phyloP scores from a whole-genome alignment of 2,329 filamentous ascomycete genomes.

The Ophiostoma tasmaniense region DNA sequence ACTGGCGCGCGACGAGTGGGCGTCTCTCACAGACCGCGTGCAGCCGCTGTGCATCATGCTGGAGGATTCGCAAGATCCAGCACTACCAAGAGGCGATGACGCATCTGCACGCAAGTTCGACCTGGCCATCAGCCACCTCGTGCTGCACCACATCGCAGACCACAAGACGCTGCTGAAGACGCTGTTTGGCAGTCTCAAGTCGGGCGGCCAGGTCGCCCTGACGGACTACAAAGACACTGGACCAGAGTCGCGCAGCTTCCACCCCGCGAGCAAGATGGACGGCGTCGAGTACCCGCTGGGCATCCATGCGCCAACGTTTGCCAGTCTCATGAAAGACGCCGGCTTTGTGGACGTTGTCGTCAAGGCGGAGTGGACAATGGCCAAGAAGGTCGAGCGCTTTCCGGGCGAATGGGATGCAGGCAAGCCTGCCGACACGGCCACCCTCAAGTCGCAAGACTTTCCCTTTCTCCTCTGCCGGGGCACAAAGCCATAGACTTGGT shows the following conservation, averaged over 20 bases:
- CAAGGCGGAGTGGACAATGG: conserved; percentile 39
- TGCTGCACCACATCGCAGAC: conserved; percentile 47
- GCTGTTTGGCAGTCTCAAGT: conserved; percentile 38
- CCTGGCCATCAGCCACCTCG: conserved; percentile 44
- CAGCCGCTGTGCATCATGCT: conserved; percentile 38
- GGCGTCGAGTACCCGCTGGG: conserved; percentile 46
- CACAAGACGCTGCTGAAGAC: conserved; percentile 35
- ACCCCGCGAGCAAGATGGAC: conserved; percentile 42
- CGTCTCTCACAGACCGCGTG: conserved; percentile 26
- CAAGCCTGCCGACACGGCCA: conserved; percentile 24
- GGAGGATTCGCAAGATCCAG: conserved; percentile 40
- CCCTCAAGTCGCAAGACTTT: conserved; percentile 29
- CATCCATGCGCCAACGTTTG: conserved; percentile 35
- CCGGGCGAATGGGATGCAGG: conserved; percentile 33
- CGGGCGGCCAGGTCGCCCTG: conserved; percentile 41
- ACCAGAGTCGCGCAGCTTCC: conserved; percentile 41
- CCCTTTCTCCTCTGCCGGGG: conserved; percentile 33
- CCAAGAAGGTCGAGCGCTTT: conserved; percentile 41
- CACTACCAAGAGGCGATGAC: conserved; percentile 27
- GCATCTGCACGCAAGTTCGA: conserved; percentile 35
- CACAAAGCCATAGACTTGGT: conserved; percentile 21
- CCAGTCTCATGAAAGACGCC: conserved; percentile 34
- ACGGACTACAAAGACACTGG: conserved; percentile 53
- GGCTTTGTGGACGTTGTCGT: conserved; percentile 43
- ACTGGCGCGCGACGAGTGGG: conserved; percentile 34